Conservation (phyloP, 176 grass and related monocot species). For the Avena sativa region DNA sequence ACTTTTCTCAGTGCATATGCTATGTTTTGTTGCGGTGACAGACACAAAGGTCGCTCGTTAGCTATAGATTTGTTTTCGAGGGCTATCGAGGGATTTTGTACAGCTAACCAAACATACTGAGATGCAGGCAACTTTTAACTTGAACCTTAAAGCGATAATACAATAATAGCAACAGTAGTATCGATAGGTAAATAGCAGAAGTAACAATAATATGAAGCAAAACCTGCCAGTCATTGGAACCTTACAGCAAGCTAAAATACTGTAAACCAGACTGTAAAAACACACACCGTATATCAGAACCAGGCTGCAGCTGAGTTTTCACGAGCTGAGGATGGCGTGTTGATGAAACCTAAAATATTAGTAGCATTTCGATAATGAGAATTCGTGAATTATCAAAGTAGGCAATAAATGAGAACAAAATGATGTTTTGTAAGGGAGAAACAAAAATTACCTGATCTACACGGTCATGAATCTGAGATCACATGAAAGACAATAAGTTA, state of each 20-base stretch:
- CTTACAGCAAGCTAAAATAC: slow-evolving; percentile 46
- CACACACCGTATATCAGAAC: slow-evolving; percentile 82
- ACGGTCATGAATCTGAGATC: slow-evolving; percentile 52
- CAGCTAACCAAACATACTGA: slow-evolving; percentile 25
- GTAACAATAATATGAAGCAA: slow-evolving; percentile 15
- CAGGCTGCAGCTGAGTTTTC: slow-evolving; percentile 73
- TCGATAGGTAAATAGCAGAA: neutral
- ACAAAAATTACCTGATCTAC: slow-evolving; percentile 37
- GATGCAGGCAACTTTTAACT: slow-evolving; percentile 1
- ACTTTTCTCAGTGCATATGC: slow-evolving; percentile 71
- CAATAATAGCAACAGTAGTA: neutral
- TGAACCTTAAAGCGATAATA: neutral
- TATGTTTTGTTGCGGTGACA: slow-evolving; percentile 48
- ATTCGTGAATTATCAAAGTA: neutral
- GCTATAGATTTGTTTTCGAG: slow-evolving; percentile 41
- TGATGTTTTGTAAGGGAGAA: neutral
- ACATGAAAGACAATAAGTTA: slow-evolving; percentile 15
- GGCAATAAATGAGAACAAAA: slow-evolving; percentile 19
- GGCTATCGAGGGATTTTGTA: slow-evolving; percentile 11
- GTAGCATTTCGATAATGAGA: neutral
- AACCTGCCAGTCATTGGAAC: slow-evolving; percentile 22
- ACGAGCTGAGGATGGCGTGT: slow-evolving; percentile 62
- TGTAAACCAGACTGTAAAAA: slow-evolving; percentile 58
- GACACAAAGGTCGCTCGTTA: slow-evolving; percentile 41
- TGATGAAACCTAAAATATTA: slow-evolving; percentile 46